These are phyloP conservation scores for Cornus kousa DNA, from an alignment of 148 eudicot genomes.

Conservation along the genomic window DNA sequence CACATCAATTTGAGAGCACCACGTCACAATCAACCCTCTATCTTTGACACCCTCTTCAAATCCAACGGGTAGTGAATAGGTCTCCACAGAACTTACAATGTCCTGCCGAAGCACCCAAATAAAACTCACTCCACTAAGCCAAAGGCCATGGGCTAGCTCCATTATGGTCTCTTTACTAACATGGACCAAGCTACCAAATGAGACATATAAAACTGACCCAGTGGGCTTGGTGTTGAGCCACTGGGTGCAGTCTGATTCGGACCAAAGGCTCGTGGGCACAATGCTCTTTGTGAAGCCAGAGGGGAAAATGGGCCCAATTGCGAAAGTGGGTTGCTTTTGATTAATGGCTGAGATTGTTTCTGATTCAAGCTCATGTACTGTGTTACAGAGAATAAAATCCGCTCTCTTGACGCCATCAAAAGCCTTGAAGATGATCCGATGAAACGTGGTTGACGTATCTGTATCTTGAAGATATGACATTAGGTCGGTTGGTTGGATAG, in stretches of 20 bases:
- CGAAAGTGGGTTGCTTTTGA: neutral
- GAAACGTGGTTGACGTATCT: conserved; percentile 17
- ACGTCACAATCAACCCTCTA: neutral
- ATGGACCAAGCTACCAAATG: neutral
- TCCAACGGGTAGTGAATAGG: neutral
- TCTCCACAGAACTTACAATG: neutral
- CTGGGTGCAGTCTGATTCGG: neutral
- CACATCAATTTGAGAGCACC: neutral
- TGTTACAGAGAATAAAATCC: neutral
- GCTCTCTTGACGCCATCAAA: neutral
- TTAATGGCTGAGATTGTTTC: neutral
- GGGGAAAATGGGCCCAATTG: conserved; percentile 23
- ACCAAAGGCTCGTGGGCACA: neutral
- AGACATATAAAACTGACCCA: neutral
- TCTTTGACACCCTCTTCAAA: neutral
- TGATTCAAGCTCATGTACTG: neutral
- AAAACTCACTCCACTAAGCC: neutral
- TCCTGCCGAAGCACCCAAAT: conserved; percentile 2
- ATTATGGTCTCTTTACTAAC: neutral
- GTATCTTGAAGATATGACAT: conserved; percentile 38
- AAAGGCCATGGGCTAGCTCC: neutral
- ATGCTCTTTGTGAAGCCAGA: neutral
- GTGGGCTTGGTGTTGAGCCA: neutral
- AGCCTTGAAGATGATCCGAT: conserved; percentile 26
- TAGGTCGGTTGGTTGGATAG: conserved; percentile 33